phyloP scores from a whole-genome alignment of 2,329 filamentous ascomycete genomes.

The Apiospora sp. region DNA sequence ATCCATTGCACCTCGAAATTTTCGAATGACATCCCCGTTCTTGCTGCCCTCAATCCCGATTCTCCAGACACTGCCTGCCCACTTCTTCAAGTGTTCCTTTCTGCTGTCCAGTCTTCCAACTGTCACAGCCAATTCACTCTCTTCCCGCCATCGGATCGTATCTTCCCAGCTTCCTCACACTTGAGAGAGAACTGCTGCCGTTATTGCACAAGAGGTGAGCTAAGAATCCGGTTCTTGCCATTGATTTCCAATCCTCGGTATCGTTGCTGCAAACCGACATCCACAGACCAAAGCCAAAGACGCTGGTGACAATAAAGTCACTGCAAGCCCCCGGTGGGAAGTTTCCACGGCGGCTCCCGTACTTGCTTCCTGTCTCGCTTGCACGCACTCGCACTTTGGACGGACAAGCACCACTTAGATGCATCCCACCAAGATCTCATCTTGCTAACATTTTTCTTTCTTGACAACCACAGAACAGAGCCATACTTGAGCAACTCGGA shows the following conservation, averaged over 20 bases:
- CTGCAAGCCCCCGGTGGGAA: neutral
- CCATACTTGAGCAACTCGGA: conserved; percentile 30
- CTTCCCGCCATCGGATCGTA: conserved; percentile 22
- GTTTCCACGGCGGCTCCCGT: conserved; percentile 1
- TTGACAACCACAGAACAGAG: conserved; percentile 33
- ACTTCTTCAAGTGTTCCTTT: conserved; percentile 14
- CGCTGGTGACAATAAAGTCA: neutral
- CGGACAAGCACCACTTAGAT: conserved; percentile 12
- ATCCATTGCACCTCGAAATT: conserved; percentile 24
- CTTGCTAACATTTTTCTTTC: conserved; percentile 33
- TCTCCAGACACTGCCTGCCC: conserved; percentile 19
- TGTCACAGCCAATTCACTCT: conserved; percentile 13
- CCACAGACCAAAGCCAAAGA: neutral
- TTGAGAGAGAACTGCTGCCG: conserved; percentile 7
- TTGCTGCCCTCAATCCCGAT: conserved; percentile 13
- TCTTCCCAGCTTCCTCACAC: conserved; percentile 11
- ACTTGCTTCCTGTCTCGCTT: conserved; percentile 9
- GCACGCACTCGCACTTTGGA: neutral
- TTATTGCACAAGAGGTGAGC: conserved; percentile 11
- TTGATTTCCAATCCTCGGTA: neutral
- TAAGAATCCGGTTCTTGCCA: neutral
- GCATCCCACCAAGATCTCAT: conserved; percentile 23
- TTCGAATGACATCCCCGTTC: conserved; percentile 24
- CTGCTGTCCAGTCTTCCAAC: conserved; percentile 21
- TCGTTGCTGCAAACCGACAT: conserved; percentile 10